Conservation (phyloP, 2,329 filamentous ascomycete species). For the Aureobasidium sp. region DNA sequence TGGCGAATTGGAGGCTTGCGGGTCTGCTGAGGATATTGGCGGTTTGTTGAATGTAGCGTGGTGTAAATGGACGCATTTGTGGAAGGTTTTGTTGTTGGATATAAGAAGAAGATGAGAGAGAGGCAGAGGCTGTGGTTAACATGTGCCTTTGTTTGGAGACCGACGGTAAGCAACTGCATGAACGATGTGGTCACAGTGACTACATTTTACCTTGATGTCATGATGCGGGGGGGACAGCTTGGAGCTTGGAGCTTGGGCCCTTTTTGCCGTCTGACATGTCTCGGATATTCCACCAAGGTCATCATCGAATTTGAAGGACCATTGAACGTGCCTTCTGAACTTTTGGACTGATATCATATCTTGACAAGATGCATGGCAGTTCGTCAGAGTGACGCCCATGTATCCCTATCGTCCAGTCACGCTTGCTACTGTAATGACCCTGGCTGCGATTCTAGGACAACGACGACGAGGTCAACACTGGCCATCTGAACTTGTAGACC, state of each 20-base stretch:
- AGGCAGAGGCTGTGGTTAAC: background rate
- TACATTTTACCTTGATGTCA: conserved; percentile 13
- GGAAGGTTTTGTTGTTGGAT: background rate
- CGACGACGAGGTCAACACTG: too few relatives aligned
- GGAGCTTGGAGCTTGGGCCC: too few relatives aligned
- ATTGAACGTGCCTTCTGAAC: too few relatives aligned
- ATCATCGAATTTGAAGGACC: background rate
- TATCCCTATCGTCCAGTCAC: too few relatives aligned
- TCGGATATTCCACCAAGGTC: background rate
- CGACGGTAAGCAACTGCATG: background rate
- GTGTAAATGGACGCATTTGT: conserved; percentile 13
- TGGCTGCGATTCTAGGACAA: too few relatives aligned
- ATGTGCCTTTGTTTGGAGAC: background rate
- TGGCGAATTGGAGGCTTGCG: background rate
- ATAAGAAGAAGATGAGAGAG: background rate
- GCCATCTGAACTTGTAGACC: too few relatives aligned
- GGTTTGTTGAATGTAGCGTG: conserved; percentile 12
- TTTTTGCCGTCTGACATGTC: background rate
- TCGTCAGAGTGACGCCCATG: too few relatives aligned
- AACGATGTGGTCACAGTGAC: background rate
- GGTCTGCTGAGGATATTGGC: conserved; percentile 6
- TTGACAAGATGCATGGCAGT: too few relatives aligned
- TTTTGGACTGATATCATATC: too few relatives aligned
- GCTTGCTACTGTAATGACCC: too few relatives aligned
- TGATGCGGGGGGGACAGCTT: background rate